Evolutionary conservation across 1,139 yeast species (phyloP), one percentile per base, ranked within the genome.

Genomic region (Kurtzmaniella quercitrusa): DNA sequence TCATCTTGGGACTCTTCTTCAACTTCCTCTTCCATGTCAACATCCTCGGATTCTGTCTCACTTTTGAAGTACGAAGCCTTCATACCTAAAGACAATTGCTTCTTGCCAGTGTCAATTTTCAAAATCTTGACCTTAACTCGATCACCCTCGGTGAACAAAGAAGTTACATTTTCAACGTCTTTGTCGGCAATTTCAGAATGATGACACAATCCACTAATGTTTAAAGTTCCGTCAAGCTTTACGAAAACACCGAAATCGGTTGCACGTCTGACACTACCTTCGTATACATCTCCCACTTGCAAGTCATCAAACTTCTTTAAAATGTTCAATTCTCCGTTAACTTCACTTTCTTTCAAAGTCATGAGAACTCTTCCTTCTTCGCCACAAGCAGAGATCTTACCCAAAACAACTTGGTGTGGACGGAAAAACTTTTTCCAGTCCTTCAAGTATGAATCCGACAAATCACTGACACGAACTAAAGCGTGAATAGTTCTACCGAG

Each of bases 191-290:
- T 84, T 63, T 93, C 85, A 33, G 93, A 76, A 48, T 76, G 83
- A 60, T 93, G 98, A 54, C 96, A 91, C 51, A 93, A 76, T 44
- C 98, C 98, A 55, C 85, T 80, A 44, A 89, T 74, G 53, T 81
- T 80, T 42, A 78, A 68, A 37, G 94, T 82, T 41, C 86, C 88
- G 54, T 84, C 88, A 45, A 93, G 71, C 50, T 78, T 81, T 39
- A 93, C 85, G 59, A 93, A 91, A 4, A 89, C 95, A 66, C 98
- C 98, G 57, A 82, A 93, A 42, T 88, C 95, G 40, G 91, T 82
- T 16, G 84, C 88, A 46, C 78, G 78, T 57, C 81, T 84, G 41
- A 87, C 82, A n/a, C 82, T 68, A 58, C 97, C 98, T 57, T 85
- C 93, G 52, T 69, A 79, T 21, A 84, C 66, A 21, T 84, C 87